These are phyloP conservation scores for Thelephora terrestris DNA, from an alignment of 1,284 basidiomycete species.

Conservation along the genomic window DNA sequence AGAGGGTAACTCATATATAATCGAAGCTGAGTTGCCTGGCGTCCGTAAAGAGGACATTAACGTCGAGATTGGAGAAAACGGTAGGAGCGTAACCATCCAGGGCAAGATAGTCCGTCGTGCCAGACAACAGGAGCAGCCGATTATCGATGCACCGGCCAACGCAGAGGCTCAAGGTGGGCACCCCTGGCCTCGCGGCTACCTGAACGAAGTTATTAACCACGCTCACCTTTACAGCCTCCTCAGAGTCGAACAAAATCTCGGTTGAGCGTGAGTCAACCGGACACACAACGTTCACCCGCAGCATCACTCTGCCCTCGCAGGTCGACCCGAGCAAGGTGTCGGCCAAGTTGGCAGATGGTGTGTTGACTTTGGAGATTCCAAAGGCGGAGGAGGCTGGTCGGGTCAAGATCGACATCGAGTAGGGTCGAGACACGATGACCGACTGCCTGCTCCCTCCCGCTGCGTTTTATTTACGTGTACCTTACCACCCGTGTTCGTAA, in stretches of 20 bases:
- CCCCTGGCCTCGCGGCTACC: neutral
- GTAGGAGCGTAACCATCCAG: constrained; percentile 61
- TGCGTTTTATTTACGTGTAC: neutral
- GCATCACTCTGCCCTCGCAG: constrained; percentile 57
- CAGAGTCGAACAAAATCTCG: constrained; percentile 27
- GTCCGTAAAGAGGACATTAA: constrained; percentile 70
- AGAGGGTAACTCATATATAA: constrained; percentile 50
- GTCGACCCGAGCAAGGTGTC: constrained; percentile 48
- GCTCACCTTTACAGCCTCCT: constrained; percentile 7
- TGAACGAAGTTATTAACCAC: neutral
- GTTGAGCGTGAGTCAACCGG: constrained; percentile 49
- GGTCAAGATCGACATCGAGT: constrained; percentile 28
- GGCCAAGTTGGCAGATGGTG: constrained; percentile 59
- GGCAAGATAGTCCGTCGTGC: constrained; percentile 39
- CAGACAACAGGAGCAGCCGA: constrained; percentile 1
- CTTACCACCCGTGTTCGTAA: neutral
- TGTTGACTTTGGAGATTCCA: constrained; percentile 52
- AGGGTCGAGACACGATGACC: constrained; percentile 1
- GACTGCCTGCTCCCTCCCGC: neutral
- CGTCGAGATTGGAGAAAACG: constrained; percentile 58
- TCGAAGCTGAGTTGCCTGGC: constrained; percentile 71
- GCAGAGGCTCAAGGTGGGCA: neutral
- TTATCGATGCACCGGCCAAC: neutral
- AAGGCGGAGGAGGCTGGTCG: constrained; percentile 49
- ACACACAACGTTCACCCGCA: constrained; percentile 50